Conservation (phyloP, 2,329 filamentous ascomycete species). For the Botryosphaeria dothidea region DNA sequence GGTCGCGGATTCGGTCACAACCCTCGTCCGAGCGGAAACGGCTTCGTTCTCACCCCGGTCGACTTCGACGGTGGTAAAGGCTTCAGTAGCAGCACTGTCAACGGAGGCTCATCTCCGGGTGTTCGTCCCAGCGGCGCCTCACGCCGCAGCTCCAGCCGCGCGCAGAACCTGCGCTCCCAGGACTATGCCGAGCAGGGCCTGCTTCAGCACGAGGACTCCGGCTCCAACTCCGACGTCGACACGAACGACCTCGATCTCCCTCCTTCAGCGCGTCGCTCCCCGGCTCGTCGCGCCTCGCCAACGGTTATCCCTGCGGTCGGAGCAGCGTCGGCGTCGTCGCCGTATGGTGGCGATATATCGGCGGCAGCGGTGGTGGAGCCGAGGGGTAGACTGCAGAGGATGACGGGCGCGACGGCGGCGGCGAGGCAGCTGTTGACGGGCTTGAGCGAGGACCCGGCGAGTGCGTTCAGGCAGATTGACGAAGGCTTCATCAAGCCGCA, state of each 20-base stretch:
- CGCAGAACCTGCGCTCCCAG: conserved; percentile 41
- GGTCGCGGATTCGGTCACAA: conserved; percentile 76
- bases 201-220: conserved; percentile 50
- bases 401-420: conserved; percentile 72
- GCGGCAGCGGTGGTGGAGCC: conserved; percentile 35
- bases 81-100: conserved; percentile 59
- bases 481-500: conserved; percentile 96
- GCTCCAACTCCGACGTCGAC: conserved; percentile 54
- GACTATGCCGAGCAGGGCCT: conserved; percentile 57
- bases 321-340: conserved; percentile 37
- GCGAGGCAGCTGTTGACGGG: conserved; percentile 78
- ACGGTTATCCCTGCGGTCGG: conserved; percentile 22
- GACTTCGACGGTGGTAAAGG: conserved; percentile 50
- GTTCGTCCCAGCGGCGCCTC: conserved; percentile 38
- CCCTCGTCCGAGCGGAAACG: conserved; percentile 58
- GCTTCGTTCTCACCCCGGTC: conserved; percentile 56
- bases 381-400: conserved; percentile 22
- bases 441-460: conserved; percentile 81
- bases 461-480: conserved; percentile 87
- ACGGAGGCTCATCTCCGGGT: conserved; percentile 40
- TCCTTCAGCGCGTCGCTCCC: conserved; percentile 54
- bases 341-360: conserved; percentile 27
- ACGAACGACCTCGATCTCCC: conserved; percentile 56
- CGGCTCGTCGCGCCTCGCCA: conserved; percentile 38
- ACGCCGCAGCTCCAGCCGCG: conserved; percentile 54